Percentiles rank a stretch among this genome's conserved stretches.
phyloP scores from a whole-genome alignment of 2,329 filamentous ascomycete genomes.

The Curvularia lunata region DNA sequence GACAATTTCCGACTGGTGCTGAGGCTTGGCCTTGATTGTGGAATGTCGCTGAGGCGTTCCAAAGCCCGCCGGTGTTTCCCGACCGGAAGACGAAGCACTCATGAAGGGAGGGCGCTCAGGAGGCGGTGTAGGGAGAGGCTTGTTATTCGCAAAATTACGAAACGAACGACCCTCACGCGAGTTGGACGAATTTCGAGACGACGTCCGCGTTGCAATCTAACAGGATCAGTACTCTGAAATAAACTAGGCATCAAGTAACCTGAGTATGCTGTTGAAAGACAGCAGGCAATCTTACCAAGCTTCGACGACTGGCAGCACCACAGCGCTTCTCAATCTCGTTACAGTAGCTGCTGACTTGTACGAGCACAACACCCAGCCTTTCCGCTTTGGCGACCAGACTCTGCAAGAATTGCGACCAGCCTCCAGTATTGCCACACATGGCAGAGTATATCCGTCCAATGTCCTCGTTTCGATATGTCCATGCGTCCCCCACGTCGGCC shows the following conservation, averaged over 20 bases:
- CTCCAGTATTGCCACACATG: slow-evolving; percentile 91
- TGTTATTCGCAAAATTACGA: slow-evolving; percentile 44
- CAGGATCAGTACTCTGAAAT: slow-evolving; percentile 17
- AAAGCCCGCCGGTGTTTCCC: slow-evolving; percentile 22
- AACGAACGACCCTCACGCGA: slow-evolving; percentile 43
- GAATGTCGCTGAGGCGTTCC: slow-evolving; percentile 24
- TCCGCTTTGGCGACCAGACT: slow-evolving; percentile 76
- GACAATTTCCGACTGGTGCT: slow-evolving; percentile 25
- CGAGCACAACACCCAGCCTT: slow-evolving; percentile 71
- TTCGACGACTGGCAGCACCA: slow-evolving; percentile 79
- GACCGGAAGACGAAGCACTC: slow-evolving; percentile 24
- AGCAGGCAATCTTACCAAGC: slow-evolving; percentile 63
- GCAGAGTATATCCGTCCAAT: slow-evolving; percentile 79
- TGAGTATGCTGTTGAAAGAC: not conserved
- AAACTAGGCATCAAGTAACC: slow-evolving; percentile 1
- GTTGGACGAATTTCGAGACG: slow-evolving; percentile 46
- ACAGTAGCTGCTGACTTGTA: slow-evolving; percentile 76
- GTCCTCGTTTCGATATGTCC: slow-evolving; percentile 64
- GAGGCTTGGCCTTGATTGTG: slow-evolving; percentile 21
- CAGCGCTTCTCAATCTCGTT: slow-evolving; percentile 86
- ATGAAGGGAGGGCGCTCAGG: slow-evolving; percentile 39
- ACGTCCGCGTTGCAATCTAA: slow-evolving; percentile 48
- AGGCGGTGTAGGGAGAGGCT: slow-evolving; percentile 45
- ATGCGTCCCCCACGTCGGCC: slow-evolving; percentile 66
- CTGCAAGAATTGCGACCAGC: slow-evolving; percentile 82